Conservation (phyloP, 257 asterid species). For the Fraxinus cuspidata region DNA sequence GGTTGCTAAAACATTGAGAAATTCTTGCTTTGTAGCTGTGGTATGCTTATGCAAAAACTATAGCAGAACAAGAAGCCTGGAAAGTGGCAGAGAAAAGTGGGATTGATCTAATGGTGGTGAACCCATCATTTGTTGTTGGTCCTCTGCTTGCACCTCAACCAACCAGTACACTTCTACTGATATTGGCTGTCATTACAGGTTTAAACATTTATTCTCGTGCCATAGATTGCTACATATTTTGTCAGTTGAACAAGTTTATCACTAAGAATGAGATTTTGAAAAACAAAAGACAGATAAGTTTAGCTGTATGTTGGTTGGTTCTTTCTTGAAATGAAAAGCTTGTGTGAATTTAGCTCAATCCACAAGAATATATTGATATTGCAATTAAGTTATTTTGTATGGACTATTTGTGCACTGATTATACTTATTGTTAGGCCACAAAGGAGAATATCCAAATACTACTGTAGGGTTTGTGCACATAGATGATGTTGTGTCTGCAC, state of each 20-base stretch:
- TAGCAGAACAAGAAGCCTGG: constrained; percentile 88
- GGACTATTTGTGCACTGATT: neutral
- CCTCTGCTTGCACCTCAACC: constrained; percentile 89
- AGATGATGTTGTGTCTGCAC: constrained; percentile 85
- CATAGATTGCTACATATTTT: neutral
- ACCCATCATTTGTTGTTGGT: constrained; percentile 52
- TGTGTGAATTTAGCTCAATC: neutral
- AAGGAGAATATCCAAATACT: constrained; percentile 70
- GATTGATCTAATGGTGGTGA: constrained; percentile 79
- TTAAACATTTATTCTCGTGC: neutral
- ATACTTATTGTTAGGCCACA: constrained; percentile 38
- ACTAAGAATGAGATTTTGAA: neutral
- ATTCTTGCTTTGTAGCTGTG: constrained; percentile 59
- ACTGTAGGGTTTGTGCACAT: constrained; percentile 85
- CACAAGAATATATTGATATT: neutral
- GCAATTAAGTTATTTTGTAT: neutral
- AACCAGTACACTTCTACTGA: constrained; percentile 66
- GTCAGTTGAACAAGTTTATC: neutral
- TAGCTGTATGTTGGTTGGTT: neutral
- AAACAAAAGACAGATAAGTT: neutral
- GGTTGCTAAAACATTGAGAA: neutral
- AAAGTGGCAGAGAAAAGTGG: constrained; percentile 59
- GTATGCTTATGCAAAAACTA: constrained; percentile 90
- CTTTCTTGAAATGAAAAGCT: neutral
- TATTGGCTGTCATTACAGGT: constrained; percentile 68